phyloP scores from a whole-genome alignment of 148 eudicot species.

The Tetragonia tetragonoides region DNA sequence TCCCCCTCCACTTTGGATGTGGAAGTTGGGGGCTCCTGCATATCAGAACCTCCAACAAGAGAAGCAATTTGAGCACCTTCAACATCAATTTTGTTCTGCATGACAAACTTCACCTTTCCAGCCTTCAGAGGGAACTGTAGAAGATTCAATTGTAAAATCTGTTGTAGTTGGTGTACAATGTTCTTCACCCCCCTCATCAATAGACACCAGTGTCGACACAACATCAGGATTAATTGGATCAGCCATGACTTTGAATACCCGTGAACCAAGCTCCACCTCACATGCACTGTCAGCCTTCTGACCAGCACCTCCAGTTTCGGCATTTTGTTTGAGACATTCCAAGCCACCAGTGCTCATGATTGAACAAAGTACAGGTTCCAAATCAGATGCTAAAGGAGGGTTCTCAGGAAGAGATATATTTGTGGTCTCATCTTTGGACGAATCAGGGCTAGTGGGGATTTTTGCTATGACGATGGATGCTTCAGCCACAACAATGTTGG shows the following conservation, averaged over 20 bases:
- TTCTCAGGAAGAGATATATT: not conserved
- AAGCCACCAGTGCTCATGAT: not conserved
- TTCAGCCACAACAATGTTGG: not conserved
- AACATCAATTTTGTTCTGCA: slow-evolving; percentile 5
- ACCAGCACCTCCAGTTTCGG: not conserved
- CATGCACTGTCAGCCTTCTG: not conserved
- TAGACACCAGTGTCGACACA: too few relatives aligned
- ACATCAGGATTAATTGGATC: not conserved
- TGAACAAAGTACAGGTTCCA: not conserved
- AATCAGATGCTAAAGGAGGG: not conserved
- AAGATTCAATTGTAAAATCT: not conserved
- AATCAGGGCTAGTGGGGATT: not conserved
- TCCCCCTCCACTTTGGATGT: not conserved
- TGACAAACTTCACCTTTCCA: not conserved
- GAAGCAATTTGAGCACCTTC: not conserved
- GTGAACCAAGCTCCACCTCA: not conserved
- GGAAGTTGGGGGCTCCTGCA: not conserved
- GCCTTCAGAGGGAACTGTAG: not conserved
- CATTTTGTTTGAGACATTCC: not conserved
- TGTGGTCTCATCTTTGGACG: not conserved
- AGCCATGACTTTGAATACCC: not conserved
- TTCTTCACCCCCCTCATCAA: too few relatives aligned
- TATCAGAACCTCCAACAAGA: not conserved
- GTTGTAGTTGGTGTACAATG: too few relatives aligned
- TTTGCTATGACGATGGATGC: not conserved